Base-by-base conservation (phyloP, 352 stramenopile species). In the Phytopythium ostracodes region DNA sequence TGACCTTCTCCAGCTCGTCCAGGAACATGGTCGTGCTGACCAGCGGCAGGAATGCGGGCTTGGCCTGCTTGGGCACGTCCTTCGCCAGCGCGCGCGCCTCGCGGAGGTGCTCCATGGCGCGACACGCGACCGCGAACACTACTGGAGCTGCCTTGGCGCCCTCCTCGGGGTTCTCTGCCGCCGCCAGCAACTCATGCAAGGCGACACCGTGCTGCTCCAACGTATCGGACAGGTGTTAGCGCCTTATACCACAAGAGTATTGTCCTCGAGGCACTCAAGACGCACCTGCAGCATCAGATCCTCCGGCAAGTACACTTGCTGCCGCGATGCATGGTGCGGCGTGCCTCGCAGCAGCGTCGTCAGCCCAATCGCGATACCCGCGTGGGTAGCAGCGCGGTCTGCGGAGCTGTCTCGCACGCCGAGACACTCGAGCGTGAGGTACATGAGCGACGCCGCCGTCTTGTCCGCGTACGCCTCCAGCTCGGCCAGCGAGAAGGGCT, bases 361-460 rank as follows among this genome's bases (percentile, higher is more conserved):
- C 20, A 98, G 76, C 1, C 91, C 90, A 24, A 95, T 86, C 33
- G 88, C 85, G 17, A 96, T 79, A 40, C 91, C 91, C 0, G 89
- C 87, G 67, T 98, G 88, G 57, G 74, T 81, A 8, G 90, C 91
- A 6, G 84, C 88, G 33, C 85, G 77, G 61, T 96, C 89, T 12
- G 84, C 86, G 7, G 63, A 73, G 51, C 87, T 70, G 52, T 96
- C 81, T 18, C 83, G 76, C 36, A 97, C 69, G 33, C 77, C 84
- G 1, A 96, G 65, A 55, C 87, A 89, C 64, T 98, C 91, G 22
- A 98, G 76, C 38, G 85, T 92, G 27, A 98, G 68, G 66, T 97
- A 97, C 47, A 97, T 56, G 40, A 98, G 62, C 36, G 87, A 97
- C n/a, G 87, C 83, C 0, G 91, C 89, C 1, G 91, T 97, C 62